Evolutionary conservation across 495 filamentous ascomycete species (phyloP).

Genomic region (Hyaloscypha hepaticicola): DNA sequence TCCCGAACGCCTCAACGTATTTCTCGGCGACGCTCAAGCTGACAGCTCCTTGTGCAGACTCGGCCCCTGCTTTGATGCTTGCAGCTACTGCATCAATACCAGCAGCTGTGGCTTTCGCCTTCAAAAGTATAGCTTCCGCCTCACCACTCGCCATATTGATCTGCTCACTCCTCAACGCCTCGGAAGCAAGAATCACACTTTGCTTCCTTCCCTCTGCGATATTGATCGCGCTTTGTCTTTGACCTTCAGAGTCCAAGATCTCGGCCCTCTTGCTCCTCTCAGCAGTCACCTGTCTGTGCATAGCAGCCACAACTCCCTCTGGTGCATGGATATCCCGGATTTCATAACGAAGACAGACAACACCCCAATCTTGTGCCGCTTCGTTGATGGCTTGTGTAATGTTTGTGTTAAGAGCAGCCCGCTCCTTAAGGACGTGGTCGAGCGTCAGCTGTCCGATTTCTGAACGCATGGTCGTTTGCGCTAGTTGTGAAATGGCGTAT

Average conservation of each 20-base stretch:
- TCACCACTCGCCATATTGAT: conserved; percentile 92
- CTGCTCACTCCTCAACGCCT: conserved; percentile 85
- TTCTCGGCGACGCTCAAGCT: conserved; percentile 91
- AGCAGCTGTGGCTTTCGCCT: conserved; percentile 78
- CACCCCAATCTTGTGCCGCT: conserved; percentile 93
- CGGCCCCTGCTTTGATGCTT: conserved; percentile 66
- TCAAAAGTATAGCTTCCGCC: conserved; percentile 85
- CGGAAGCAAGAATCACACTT: conserved; percentile 89
- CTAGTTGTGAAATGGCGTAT: conserved; percentile 96
- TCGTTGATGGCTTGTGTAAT: conserved; percentile 99
- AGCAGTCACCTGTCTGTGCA: conserved; percentile 97
- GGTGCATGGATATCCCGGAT: conserved; percentile 98
- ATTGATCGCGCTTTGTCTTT: conserved; percentile 95
- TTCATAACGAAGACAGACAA: conserved; percentile 94
- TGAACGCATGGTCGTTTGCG: conserved; percentile 97
- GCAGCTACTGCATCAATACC: conserved; percentile 85
- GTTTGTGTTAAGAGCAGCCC: conserved; percentile 90
- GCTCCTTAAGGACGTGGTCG: conserved; percentile 96
- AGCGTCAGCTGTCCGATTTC: conserved; percentile 96
- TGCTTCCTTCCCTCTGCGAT: conserved; percentile 97
- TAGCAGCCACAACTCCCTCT: conserved; percentile 86
- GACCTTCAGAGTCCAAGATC: conserved; percentile 94
- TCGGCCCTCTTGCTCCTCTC: conserved; percentile 96
- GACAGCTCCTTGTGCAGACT: conserved; percentile 76
- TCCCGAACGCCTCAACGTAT: conserved; percentile 93